Evolutionary conservation across 2,329 filamentous ascomycete species (phyloP), one percentile per base, ranked within the genome.

Genomic region (Endothia cerciana): DNA sequence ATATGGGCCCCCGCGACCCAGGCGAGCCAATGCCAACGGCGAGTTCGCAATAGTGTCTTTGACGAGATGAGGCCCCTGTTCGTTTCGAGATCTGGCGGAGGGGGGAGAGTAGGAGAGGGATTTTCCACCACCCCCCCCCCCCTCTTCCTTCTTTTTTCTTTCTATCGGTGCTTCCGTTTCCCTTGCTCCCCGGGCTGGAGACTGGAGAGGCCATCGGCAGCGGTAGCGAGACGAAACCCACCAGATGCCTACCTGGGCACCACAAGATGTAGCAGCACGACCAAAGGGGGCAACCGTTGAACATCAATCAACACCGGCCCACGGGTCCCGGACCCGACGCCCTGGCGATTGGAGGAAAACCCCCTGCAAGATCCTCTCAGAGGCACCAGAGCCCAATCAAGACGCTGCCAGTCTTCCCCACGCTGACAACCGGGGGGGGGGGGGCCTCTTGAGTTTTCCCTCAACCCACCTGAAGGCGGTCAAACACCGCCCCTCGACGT

Each of bases 401-500:
- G 28, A n/a, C 30, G 43, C 5, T 8, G 59, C 60, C 25, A 33
- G 36, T 22, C 49, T 45, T n/a, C 51, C 40, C 40, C 38, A 63
- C 53, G 61, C 33, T 38, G 40, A 22, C 58, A 38, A n/a, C n/a
- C n/a, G n/a, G n/a, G n/a, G n/a, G n/a, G n/a, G n/a, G n/a, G n/a
- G n/a, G 22, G 36, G 51, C 17, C 51, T 36, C 30, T 55, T 10
- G 51, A 33, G 30, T 36, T 55, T 30, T 30, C 30, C 8, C 38
- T 40, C 38, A 40, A 6, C 36, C 36, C 40, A 43, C 38, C 22
- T 33, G 38, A 28, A 59, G 61, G 61, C 61, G 61, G 61, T 63
- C 61, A 62, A 57, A 53, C 57, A 65, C 65, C 62, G 65, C 65
- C 40, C 57, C 57, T 47, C 56, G 64, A 33, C 28, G 41, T 33